Percentiles rank a stretch among this genome's conserved stretches.
Conservation (phyloP, 139 green algal genomes). For the Chlamydomonas sp. region DNA sequence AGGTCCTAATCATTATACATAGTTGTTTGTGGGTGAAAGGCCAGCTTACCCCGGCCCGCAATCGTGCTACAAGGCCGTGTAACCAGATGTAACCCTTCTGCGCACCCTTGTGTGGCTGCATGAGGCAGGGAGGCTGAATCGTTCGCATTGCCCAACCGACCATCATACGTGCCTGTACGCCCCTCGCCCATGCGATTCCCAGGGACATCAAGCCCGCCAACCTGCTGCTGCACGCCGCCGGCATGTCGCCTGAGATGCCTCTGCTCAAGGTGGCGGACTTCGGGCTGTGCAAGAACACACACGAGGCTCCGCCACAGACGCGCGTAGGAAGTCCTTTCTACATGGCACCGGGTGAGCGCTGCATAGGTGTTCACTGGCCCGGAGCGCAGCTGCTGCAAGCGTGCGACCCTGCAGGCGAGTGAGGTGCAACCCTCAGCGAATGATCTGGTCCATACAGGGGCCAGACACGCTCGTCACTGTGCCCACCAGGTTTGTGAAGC, state of each 20-base stretch:
- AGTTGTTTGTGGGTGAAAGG: no score
- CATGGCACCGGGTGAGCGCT: slow-evolving; percentile 18
- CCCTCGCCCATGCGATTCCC: not conserved
- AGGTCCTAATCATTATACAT: no score
- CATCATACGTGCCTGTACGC: not conserved
- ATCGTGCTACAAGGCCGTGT: no score
- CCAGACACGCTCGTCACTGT: no score
- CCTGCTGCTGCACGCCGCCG: slow-evolving; percentile 15
- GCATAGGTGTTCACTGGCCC: no score
- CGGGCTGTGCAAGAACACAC: slow-evolving; percentile 11
- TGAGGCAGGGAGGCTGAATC: not conserved
- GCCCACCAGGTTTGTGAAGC: no score
- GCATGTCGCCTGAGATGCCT: not conserved
- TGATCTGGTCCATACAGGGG: no score
- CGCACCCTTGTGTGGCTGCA: not conserved
- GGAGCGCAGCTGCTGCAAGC: not conserved
- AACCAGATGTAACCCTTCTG: no score
- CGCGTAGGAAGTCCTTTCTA: slow-evolving; percentile 25
- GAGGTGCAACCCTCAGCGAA: not conserved
- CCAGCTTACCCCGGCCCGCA: no score
- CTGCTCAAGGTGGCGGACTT: slow-evolving; percentile 39
- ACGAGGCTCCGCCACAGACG: slow-evolving; percentile 4
- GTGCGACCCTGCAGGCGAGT: not conserved
- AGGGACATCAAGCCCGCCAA: slow-evolving; percentile 41
- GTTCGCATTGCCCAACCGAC: not conserved